Percentiles rank a stretch among this genome's conserved stretches.
Evolutionary conservation across 768 basidiomycete genomes (phyloP).

Genomic region (Steccherinum ochraceum): DNA sequence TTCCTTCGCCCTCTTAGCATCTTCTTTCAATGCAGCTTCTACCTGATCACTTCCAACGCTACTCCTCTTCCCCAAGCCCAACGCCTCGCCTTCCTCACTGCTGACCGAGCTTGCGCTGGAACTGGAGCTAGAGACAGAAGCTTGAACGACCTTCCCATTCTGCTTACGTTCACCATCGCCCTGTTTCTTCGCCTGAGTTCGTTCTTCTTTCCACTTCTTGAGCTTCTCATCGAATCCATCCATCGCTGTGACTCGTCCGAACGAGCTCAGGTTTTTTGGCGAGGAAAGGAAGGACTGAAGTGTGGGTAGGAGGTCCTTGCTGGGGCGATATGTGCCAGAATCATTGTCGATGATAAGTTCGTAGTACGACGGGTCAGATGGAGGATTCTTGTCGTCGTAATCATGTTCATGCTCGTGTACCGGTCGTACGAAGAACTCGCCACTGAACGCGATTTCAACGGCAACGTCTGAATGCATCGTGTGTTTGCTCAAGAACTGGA

Average conservation of each 20-base stretch:
- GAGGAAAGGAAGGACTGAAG: constrained; percentile 30
- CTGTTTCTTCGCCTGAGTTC: constrained; percentile 24
- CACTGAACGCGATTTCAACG: constrained; percentile 36
- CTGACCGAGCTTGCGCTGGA: constrained; percentile 7
- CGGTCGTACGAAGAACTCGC: constrained; percentile 32
- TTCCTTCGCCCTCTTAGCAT: constrained; percentile 15
- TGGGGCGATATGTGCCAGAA: constrained; percentile 40
- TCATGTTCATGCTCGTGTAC: constrained; percentile 12
- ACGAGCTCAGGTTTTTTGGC: constrained; percentile 28
- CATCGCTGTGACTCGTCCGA: constrained; percentile 31
- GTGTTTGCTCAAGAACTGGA: constrained; percentile 39
- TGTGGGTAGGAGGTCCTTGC: constrained; percentile 30
- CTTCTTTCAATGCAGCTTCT: constrained; percentile 11
- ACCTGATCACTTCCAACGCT: constrained; percentile 4
- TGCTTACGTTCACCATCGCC: constrained; percentile 4
- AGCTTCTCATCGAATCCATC: constrained; percentile 33
- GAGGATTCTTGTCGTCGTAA: constrained; percentile 6
- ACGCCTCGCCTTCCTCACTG: constrained; percentile 8
- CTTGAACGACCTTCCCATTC: constrained; percentile 8
- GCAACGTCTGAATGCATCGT: constrained; percentile 41
- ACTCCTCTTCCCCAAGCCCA: constrained; percentile 1
- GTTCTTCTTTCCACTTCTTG: constrained; percentile 26
- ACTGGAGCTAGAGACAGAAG: constrained; percentile 9
- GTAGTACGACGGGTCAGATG: constrained; percentile 29
- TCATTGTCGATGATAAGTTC: constrained; percentile 44